Evolutionary conservation across 179 eudicot species (phyloP).

Genomic region (Drosera spatulata): DNA sequence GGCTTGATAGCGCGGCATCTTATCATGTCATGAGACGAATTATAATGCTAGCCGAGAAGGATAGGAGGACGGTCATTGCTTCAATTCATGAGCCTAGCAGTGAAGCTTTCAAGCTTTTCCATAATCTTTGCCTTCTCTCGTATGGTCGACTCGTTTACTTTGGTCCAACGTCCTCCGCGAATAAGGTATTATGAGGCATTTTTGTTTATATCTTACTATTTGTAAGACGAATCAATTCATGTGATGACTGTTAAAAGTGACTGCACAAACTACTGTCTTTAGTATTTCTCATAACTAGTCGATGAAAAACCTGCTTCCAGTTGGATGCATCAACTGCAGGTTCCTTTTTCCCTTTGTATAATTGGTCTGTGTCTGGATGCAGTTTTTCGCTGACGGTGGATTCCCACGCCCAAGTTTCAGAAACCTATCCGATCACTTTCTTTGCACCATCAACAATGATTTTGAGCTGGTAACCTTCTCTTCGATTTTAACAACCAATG

Average conservation of each 20-base stretch:
- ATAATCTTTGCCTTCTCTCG: slow-evolving; percentile 58
- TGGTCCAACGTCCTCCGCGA: slow-evolving; percentile 40
- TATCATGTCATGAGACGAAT: slow-evolving; percentile 63
- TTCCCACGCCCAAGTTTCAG: slow-evolving; percentile 40
- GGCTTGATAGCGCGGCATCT: slow-evolving; percentile 85
- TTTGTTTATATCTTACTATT: neutral
- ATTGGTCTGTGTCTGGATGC: neutral
- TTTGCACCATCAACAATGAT: slow-evolving; percentile 42
- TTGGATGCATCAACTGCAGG: neutral
- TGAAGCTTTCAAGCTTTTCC: slow-evolving; percentile 59
- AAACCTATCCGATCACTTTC: slow-evolving; percentile 60
- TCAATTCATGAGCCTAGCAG: slow-evolving; percentile 74
- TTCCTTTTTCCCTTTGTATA: neutral
- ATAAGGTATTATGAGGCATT: slow-evolving; percentile 22
- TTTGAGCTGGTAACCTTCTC: slow-evolving; percentile 7
- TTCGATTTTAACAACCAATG: too few relatives aligned
- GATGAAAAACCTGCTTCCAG: too few relatives aligned
- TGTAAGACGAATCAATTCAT: neutral
- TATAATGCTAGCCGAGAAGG: slow-evolving; percentile 32
- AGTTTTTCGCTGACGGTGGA: slow-evolving; percentile 47
- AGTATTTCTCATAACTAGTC: neutral
- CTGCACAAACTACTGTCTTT: neutral
- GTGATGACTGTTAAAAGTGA: neutral
- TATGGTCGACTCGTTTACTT: slow-evolving; percentile 52
- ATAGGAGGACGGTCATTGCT: slow-evolving; percentile 41